These are phyloP conservation scores for Globisporangium uncinulatum DNA, from an alignment of 352 stramenopile species.

Conservation along the genomic window DNA sequence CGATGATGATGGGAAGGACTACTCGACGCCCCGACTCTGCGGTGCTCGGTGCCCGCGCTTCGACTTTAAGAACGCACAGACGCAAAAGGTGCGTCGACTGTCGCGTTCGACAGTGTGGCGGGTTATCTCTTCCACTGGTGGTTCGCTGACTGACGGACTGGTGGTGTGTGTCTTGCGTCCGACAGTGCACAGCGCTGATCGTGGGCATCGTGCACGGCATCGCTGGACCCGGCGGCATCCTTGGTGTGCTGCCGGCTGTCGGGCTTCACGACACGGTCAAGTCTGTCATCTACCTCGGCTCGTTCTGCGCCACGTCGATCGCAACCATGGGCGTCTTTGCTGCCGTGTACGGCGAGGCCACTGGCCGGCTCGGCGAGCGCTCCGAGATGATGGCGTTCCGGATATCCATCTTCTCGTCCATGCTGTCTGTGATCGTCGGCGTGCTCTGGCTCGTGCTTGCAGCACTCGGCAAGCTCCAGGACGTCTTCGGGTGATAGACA, in stretches of 20 bases:
- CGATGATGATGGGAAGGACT: background rate
- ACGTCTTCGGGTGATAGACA: slow-evolving; percentile 59
- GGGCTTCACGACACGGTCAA: slow-evolving; percentile 80
- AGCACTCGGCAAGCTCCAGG: slow-evolving; percentile 66
- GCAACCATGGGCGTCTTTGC: slow-evolving; percentile 90
- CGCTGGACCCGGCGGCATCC: slow-evolving; percentile 65
- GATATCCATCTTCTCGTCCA: slow-evolving; percentile 78
- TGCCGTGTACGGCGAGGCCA: slow-evolving; percentile 74
- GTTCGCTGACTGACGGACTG: background rate
- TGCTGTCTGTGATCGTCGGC: slow-evolving; percentile 80
- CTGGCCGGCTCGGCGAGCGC: slow-evolving; percentile 55
- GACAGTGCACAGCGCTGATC: slow-evolving; percentile 67
- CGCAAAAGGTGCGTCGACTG: slow-evolving; percentile 52
- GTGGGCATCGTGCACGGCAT: slow-evolving; percentile 90
- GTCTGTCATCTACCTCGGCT: slow-evolving; percentile 82
- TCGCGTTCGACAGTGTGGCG: background rate
- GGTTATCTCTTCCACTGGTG: too few relatives aligned
- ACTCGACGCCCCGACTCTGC: slow-evolving; percentile 26
- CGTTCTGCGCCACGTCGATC: slow-evolving; percentile 87
- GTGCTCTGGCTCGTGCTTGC: slow-evolving; percentile 78
- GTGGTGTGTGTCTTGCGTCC: background rate
- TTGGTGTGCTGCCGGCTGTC: slow-evolving; percentile 88
- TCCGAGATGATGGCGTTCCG: slow-evolving; percentile 72
- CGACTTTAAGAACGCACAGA: slow-evolving; percentile 66
- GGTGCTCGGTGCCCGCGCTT: slow-evolving; percentile 40